These are phyloP conservation scores for Fusarium sp. DNA, from an alignment of 2,329 filamentous ascomycete species.

Conservation along the genomic window DNA sequence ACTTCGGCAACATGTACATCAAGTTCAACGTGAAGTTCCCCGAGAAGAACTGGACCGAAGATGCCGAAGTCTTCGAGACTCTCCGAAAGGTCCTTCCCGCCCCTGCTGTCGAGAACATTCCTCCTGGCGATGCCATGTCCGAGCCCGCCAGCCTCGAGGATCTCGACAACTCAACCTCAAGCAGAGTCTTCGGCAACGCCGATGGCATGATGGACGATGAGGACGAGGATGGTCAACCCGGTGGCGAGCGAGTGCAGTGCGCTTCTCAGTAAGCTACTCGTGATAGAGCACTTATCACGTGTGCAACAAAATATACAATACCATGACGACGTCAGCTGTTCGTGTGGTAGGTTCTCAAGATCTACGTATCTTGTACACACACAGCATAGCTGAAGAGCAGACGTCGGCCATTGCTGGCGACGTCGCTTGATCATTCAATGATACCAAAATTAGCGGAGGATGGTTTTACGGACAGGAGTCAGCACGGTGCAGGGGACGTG, in stretches of 20 bases:
- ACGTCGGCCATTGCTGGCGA: conserved; percentile 34
- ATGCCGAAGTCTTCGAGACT: conserved; percentile 78
- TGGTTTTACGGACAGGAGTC: conserved; percentile 21
- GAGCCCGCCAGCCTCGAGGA: conserved; percentile 91
- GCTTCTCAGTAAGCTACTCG: conserved; percentile 78
- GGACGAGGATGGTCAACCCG: conserved; percentile 80
- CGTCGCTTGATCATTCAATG: conserved; percentile 47
- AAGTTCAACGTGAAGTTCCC: conserved; percentile 99
- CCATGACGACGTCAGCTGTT: conserved; percentile 35
- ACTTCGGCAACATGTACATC: conserved; percentile 95
- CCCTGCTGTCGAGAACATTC: conserved; percentile 70
- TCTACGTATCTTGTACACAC: conserved; percentile 9
- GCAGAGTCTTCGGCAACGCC: conserved; percentile 75
- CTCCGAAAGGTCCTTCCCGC: conserved; percentile 89
- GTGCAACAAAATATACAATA: conserved; percentile 36
- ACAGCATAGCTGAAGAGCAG: conserved; percentile 34
- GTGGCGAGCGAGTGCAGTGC: conserved; percentile 86
- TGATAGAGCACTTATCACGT: conserved; percentile 10
- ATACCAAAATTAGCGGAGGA: conserved; percentile 46
- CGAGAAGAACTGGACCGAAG: conserved; percentile 76
- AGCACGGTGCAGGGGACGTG: conserved; percentile 19
- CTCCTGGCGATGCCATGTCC: conserved; percentile 88
- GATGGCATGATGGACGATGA: conserved; percentile 76
- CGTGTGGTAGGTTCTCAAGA: conserved; percentile 17
- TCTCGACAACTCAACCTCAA: conserved; percentile 75